Evolutionary conservation across 1,284 basidiomycete species (phyloP), one percentile per base, ranked within the genome.

Genomic region (Vanrija pseudolonga): DNA sequence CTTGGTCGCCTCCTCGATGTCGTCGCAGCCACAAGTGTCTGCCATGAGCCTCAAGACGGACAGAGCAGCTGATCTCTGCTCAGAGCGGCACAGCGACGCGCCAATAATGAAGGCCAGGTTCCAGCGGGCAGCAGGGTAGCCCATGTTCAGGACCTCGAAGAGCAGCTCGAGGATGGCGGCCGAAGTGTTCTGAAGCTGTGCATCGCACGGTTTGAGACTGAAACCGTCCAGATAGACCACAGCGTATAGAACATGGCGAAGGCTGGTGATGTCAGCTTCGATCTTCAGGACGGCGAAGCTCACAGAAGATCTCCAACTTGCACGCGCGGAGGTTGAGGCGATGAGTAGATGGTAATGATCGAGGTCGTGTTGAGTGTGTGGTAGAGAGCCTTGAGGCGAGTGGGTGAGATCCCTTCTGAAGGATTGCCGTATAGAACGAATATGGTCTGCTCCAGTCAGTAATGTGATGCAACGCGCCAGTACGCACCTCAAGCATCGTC

Each of bases 91-190:
- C 51, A 42, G 36, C 20, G 45, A 7, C 22, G 46, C 53, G 4
- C 47, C 55, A 6, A 57, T 38, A 8, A 57, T 38, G 7, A 57
- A 45, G 6, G 51, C 47, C n/a, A 53, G 42, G 23, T 48, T 49
- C 51, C 55, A 53, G 23, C 55, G 55, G 38, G 50, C 50, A 1
- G 50, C 51, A 47, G 48, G 51, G 37, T 49, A 45, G 12, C 51
- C 55, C 18, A 45, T 47, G 24, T 52, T 50, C 4, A 57, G 50
- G 3, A 45, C 51, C 26, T 57, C 55, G 23, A 38, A 47, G 40
- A 50, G 53, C 3, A 57, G 47, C 36, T 57, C 55, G 14, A 57
- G 51, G 19, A 57, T 57, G 32, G 51, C 51, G 32, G 52, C 55
- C 38, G 43, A 50, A 6, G 47, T 42, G 5, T 39, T 28, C 12